A percentile compares a stretch with the other conserved stretches of the same genome.
phyloP scores from a whole-genome alignment of 495 filamentous ascomycete species.

The Lepidopterella palustris region DNA sequence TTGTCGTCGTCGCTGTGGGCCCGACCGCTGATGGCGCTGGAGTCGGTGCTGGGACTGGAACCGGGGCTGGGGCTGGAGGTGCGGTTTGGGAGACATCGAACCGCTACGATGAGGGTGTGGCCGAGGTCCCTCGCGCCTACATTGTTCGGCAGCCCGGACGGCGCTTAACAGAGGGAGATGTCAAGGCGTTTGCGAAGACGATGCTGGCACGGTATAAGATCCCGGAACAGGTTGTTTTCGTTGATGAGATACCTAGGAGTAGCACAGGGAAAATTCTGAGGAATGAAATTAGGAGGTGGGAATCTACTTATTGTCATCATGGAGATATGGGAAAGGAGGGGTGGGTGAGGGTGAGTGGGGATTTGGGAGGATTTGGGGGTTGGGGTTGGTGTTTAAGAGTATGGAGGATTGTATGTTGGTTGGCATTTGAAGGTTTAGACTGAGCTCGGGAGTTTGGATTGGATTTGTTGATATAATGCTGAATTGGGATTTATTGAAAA shows the following conservation, averaged over 20 bases:
- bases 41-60: constrained; percentile 36
- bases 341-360: no score
- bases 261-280: constrained; percentile 70
- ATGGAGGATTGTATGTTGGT: no score
- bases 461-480: no score
- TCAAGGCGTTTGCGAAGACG: constrained; percentile 55
- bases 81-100: neutral
- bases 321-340: no score
- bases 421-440: no score
- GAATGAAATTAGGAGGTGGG: no score
- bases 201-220: constrained; percentile 60
- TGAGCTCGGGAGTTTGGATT: no score
- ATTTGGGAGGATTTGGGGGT: no score
- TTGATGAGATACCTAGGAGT: constrained; percentile 64
- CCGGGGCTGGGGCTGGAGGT: neutral
- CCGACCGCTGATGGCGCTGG: neutral
- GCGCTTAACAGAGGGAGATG: constrained; percentile 48
- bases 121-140: constrained; percentile 62
- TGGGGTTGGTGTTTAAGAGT: no score
- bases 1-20: constrained; percentile 72
- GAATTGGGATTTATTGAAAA: no score
- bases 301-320: no score
- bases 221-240: constrained; percentile 61
- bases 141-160: constrained; percentile 47
- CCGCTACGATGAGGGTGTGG: neutral